These are phyloP conservation scores for Primulina huaijiensis DNA, from an alignment of 257 asterid genomes.

Conservation along the genomic window DNA sequence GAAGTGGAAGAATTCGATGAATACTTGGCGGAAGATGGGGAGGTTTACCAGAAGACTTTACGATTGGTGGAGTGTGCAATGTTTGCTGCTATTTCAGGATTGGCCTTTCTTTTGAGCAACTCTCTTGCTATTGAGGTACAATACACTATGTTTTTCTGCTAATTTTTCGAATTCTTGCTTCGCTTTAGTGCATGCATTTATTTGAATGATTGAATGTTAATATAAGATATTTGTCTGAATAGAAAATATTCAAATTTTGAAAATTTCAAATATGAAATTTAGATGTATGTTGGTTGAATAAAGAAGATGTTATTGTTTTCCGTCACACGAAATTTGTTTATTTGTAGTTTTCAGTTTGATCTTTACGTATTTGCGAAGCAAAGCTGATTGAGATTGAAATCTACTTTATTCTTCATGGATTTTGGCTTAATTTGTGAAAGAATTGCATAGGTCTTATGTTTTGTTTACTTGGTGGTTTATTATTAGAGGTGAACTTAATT, in stretches of 20 bases:
- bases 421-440: background rate
- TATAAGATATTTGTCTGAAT: background rate
- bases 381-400: background rate
- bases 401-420: too few species aligned
- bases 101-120: conserved; percentile 86
- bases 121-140: conserved; percentile 92
- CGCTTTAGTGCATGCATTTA: background rate
- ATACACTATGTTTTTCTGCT: background rate
- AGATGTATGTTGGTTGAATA: background rate
- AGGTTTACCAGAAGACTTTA: conserved; percentile 77
- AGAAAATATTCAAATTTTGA: too few species aligned
- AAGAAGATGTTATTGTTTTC: background rate
- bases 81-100: conserved; percentile 93
- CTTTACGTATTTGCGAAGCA: background rate
- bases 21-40: conserved; percentile 79
- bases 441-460: background rate
- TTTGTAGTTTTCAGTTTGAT: background rate
- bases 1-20: conserved; percentile 54
- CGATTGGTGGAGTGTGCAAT: conserved; percentile 93
- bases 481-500: background rate
- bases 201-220: too few species aligned
- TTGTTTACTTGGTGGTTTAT: background rate
- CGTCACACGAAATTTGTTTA: background rate
- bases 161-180: background rate
- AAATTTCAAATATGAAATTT: background rate